phyloP scores from a whole-genome alignment of 2,329 filamentous ascomycete genomes.

The Venturia pyrina region DNA sequence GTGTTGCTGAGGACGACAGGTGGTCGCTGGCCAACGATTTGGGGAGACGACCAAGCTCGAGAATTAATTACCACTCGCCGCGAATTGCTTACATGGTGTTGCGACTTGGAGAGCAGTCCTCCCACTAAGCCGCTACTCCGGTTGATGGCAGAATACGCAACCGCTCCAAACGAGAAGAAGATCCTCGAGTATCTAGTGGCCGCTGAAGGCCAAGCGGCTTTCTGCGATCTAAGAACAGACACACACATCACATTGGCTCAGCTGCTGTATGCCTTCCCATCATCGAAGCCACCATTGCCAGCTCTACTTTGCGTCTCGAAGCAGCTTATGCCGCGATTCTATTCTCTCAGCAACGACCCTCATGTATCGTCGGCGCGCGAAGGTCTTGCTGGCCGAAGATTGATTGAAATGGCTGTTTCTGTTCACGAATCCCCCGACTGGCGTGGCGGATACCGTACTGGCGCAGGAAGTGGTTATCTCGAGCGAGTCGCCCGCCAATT shows the following conservation, averaged over 20 bases:
- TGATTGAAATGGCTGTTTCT: constrained; percentile 94
- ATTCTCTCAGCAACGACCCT: constrained; percentile 93
- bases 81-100: constrained; percentile 91
- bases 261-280: constrained; percentile 84
- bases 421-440: constrained; percentile 82
- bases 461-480: constrained; percentile 87
- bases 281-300: constrained; percentile 77
- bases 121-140: constrained; percentile 83
- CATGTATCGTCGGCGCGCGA: constrained; percentile 64
- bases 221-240: constrained; percentile 86
- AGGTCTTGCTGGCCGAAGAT: constrained; percentile 60
- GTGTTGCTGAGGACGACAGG: constrained; percentile 66
- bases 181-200: constrained; percentile 78
- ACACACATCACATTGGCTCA: constrained; percentile 77
- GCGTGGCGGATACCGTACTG: constrained; percentile 54
- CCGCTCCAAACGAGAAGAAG: constrained; percentile 74
- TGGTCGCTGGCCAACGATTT: constrained; percentile 94
- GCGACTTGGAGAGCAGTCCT: constrained; percentile 84
- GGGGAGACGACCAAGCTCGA: constrained; percentile 80
- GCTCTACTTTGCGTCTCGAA: constrained; percentile 69
- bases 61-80: constrained; percentile 83
- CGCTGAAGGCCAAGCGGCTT: constrained; percentile 80
- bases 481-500: constrained; percentile 71
- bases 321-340: constrained; percentile 94
- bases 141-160: constrained; percentile 74